These are phyloP conservation scores for Ceratocystis colombiana DNA, from an alignment of 2,329 filamentous ascomycete species.

Conservation along the genomic window DNA sequence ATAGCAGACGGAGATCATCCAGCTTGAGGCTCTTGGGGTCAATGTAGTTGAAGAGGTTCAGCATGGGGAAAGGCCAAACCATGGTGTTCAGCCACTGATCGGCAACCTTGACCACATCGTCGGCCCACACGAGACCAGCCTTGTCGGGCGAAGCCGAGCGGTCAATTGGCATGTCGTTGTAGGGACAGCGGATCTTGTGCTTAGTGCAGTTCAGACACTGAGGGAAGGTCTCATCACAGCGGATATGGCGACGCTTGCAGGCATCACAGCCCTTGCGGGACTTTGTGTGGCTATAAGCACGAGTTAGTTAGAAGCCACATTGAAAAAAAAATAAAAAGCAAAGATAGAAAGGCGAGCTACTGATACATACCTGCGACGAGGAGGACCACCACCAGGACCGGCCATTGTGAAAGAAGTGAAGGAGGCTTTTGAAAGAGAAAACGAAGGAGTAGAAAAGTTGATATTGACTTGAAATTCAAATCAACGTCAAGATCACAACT, in stretches of 20 bases:
- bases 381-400: slow-evolving; percentile 88
- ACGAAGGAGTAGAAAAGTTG: slow-evolving; percentile 10
- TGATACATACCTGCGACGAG: slow-evolving; percentile 50
- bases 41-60: slow-evolving; percentile 65
- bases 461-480: slow-evolving; percentile 2
- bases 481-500: slow-evolving; percentile 7
- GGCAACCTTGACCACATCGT: slow-evolving; percentile 71
- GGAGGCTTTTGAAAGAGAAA: slow-evolving; percentile 14
- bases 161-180: slow-evolving; percentile 71
- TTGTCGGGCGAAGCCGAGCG: slow-evolving; percentile 51
- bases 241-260: slow-evolving; percentile 94
- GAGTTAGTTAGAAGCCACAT: slow-evolving; percentile 26
- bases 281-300: slow-evolving; percentile 76
- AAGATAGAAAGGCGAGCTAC: not conserved
- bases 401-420: slow-evolving; percentile 52
- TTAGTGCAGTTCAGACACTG: slow-evolving; percentile 99
- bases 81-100: slow-evolving; percentile 67
- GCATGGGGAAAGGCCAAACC: slow-evolving; percentile 67
- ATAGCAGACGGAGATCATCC: slow-evolving; percentile 76
- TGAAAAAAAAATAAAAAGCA: slow-evolving; percentile 2
- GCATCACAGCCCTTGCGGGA: slow-evolving; percentile 97
- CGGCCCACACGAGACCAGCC: slow-evolving; percentile 71
- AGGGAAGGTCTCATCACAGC: slow-evolving; percentile 94
- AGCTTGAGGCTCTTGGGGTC: slow-evolving; percentile 62
- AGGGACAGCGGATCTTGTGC: slow-evolving; percentile 96